Base-by-base conservation (phyloP, 495 filamentous ascomycete genomes). In the Neurospora sp. region DNA sequence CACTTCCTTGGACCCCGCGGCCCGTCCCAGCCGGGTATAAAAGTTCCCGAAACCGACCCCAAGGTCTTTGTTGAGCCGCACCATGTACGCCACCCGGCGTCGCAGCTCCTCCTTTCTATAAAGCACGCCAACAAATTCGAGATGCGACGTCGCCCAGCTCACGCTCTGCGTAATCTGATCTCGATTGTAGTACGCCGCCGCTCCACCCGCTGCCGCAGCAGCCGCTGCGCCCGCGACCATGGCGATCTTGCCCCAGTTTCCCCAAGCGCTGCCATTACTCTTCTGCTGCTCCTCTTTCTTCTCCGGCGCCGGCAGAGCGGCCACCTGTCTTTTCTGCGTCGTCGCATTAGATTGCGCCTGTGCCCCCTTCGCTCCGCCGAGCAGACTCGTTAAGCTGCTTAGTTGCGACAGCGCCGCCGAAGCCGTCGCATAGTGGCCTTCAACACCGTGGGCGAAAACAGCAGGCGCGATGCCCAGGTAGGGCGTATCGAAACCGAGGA, bases 401-500 rank as follows among this genome's bases (percentile, higher is more conserved):
- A 97, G 83, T 53, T 93, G 87, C 45, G 88, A 86, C 74, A 94
- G 87, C 8, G 93, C 92, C 0, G 89, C 82, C 9, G 88, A 85
- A 18, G 91, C 92, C 31, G 88, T 91, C 53, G 91, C 91, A 79
- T 93, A 93, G 74, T 98, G 94, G 5, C 86, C 89, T 80, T 98
- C 93, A 10, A 94, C 95, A 22, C 92, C 91, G 78, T 98, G 91
- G 4, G 95, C 94, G 6, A 98, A 89, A 0, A 98, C 93, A 31
- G 92, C 90, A 0, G 96, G 94, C 7, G 92, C 89, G 72, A 99
- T 94, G 22, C 96, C 95, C 0, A 99, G 87, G 75, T 91, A 99
- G 3, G 96, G 96, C 0, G 96, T 99, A 81, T 99, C 96, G 79
- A 98, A 98, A 41, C 95, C 93, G 31, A 98, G 87, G 37, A 98